Percentiles rank a stretch among this genome's conserved stretches.
Conservation (phyloP, 768 basidiomycete species). For the Stropharia rugosoannulata region DNA sequence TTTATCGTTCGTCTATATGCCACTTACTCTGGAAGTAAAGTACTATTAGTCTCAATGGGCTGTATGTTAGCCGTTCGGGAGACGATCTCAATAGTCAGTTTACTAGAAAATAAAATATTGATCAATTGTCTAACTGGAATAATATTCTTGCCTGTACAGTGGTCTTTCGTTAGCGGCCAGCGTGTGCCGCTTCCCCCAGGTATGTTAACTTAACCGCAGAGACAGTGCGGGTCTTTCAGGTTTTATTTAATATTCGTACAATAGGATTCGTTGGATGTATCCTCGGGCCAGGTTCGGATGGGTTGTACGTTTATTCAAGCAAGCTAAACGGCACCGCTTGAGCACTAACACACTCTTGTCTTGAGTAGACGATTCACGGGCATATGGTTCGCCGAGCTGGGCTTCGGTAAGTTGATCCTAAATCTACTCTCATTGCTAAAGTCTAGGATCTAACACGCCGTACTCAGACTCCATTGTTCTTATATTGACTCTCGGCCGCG, state of each 20-base stretch:
- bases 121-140: neutral
- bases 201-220: too few relatives aligned
- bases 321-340: too few relatives aligned
- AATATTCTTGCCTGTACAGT: neutral
- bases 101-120: too few relatives aligned
- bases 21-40: neutral
- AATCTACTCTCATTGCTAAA: neutral
- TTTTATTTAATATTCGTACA: too few relatives aligned
- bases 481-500: neutral
- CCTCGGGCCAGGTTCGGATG: neutral
- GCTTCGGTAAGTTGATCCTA: neutral
- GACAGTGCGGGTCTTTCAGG: too few relatives aligned
- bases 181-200: neutral
- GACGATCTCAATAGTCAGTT: slow-evolving; percentile 4
- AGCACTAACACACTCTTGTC: neutral
- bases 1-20: slow-evolving; percentile 6
- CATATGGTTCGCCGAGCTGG: slow-evolving; percentile 8
- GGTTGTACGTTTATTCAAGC: neutral
- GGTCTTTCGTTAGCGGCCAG: neutral
- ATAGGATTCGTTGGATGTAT: neutral
- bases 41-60: neutral
- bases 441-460: too few relatives aligned
- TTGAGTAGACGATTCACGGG: slow-evolving; percentile 2
- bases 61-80: neutral
- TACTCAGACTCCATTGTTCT: neutral